Percentiles rank a stretch among this genome's conserved stretches.
phyloP scores from a whole-genome alignment of 2,329 filamentous ascomycete species.

The Dactylellina cionopaga region DNA sequence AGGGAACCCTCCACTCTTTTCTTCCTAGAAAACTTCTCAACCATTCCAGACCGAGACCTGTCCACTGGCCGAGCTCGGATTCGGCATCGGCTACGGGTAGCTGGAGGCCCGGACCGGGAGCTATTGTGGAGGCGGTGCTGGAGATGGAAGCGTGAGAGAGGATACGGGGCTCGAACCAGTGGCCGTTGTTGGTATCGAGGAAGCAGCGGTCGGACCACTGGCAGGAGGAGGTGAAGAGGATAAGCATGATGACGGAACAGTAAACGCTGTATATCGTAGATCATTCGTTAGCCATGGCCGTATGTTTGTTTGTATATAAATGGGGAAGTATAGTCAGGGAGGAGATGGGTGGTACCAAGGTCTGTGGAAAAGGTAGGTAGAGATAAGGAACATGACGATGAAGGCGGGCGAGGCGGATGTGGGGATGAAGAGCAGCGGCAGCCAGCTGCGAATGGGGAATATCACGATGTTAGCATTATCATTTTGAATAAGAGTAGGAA shows the following conservation, averaged over 20 bases:
- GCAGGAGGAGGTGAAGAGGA: constrained; percentile 91
- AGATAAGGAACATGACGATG: constrained; percentile 87
- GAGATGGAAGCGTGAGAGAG: constrained; percentile 60
- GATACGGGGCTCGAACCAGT: constrained; percentile 89
- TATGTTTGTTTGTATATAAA: not conserved
- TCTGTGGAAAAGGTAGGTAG: constrained; percentile 94
- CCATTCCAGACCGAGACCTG: constrained; percentile 85
- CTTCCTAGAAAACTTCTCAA: constrained; percentile 80
- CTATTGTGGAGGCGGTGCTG: constrained; percentile 38
- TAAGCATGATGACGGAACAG: constrained; percentile 93
- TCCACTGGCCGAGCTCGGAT: constrained; percentile 68
- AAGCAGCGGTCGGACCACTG: constrained; percentile 91
- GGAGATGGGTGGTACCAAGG: constrained; percentile 73
- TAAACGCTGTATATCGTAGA: constrained; percentile 75
- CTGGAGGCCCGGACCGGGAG: constrained; percentile 38
- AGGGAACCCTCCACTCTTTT: constrained; percentile 89
- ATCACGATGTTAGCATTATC: constrained; percentile 1
- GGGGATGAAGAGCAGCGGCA: constrained; percentile 87
- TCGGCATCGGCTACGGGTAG: constrained; percentile 65
- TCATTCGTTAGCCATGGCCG: not conserved
- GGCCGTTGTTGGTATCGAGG: constrained; percentile 84
- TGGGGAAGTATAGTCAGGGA: not conserved
- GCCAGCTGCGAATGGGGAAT: constrained; percentile 69
- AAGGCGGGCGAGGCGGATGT: constrained; percentile 86
- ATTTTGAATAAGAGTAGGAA: constrained; percentile 51